Evolutionary conservation across 495 filamentous ascomycete species (phyloP), one percentile per base, ranked within the genome.

Genomic region (Bacidia rubella): DNA sequence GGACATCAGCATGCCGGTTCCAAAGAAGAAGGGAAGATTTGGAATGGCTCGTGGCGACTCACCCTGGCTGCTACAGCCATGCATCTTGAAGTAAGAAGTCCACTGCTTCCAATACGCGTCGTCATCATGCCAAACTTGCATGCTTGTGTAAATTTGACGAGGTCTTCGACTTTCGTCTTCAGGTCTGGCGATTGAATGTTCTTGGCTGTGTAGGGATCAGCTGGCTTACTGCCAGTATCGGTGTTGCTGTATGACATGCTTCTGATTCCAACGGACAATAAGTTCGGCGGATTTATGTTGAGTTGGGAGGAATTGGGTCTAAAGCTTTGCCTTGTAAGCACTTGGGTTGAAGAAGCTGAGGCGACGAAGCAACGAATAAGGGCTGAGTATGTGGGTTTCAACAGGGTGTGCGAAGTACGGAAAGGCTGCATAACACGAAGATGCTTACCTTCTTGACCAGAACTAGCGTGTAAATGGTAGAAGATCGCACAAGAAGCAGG

Each of bases 21-120:
- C 22, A 17, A 42, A 12, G 2, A 11, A 10, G 49, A 20, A 2
- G 26, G 47, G 29, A 24, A 32, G 42, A 20, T 19, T 2, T 29
- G 24, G 0, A 26, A 4, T 0, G 43, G 42, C 21, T 35, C n/a
- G 15, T 32, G 2, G 32, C 24, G 2, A 51, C 67, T 44, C 72
- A 90, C 89, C 69, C 81, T 82, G n/a, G 75, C 89, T 21, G 87
- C 86, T 11, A 95, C 62, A 1, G 86, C 87, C 90, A 97, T 97
- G 66, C 87, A 92, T 52, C 90, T 72, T 11, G 83, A 90, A 11
- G 82, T 78, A 20, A 97, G 67, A 24, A 78, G 70, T 23, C 87
- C 80, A 11, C 81, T 84, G 20, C 80, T 82, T 62, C 85, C 82
- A 68, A 84, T 78, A 39, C 68, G 68, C 11, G 80, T 82, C 0